Conservation (phyloP, 495 filamentous ascomycete genomes). For the Daldinia decipiens region DNA sequence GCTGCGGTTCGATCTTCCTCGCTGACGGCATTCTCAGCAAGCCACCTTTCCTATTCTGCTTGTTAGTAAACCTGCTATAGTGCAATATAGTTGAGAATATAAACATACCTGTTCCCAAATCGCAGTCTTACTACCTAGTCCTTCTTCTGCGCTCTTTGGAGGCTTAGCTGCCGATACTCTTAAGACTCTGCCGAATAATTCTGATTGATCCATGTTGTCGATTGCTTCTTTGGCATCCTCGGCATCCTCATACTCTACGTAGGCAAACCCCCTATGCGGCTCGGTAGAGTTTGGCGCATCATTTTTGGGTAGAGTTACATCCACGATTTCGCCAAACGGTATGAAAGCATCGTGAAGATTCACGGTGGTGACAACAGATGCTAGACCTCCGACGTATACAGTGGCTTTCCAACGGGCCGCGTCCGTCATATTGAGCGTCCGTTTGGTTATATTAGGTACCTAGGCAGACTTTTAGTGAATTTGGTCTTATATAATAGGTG, state of each 20-base stretch:
- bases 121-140: conserved; percentile 91
- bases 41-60: conserved; percentile 80
- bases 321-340: conserved; percentile 93
- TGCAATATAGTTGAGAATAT: conserved; percentile 20
- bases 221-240: conserved; percentile 94
- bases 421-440: conserved; percentile 73
- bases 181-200: conserved; percentile 92
- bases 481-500: conserved; percentile 6
- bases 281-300: conserved; percentile 75
- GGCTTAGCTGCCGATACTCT: conserved; percentile 92
- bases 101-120: conserved; percentile 93
- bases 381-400: conserved; percentile 89
- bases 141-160: conserved; percentile 86
- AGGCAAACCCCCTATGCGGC: conserved; percentile 91
- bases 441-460: neutral
- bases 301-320: conserved; percentile 88
- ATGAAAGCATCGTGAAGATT: conserved; percentile 91
- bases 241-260: conserved; percentile 90
- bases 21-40: conserved; percentile 88
- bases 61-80: conserved; percentile 46
- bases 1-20: conserved; percentile 81
- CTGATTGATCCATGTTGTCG: conserved; percentile 98
- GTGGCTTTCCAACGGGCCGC: conserved; percentile 86
- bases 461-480: neutral
- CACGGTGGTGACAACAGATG: conserved; percentile 75